Evolutionary conservation across 2,329 filamentous ascomycete genomes (phyloP).

Genomic region (Alternaria ethzedia): DNA sequence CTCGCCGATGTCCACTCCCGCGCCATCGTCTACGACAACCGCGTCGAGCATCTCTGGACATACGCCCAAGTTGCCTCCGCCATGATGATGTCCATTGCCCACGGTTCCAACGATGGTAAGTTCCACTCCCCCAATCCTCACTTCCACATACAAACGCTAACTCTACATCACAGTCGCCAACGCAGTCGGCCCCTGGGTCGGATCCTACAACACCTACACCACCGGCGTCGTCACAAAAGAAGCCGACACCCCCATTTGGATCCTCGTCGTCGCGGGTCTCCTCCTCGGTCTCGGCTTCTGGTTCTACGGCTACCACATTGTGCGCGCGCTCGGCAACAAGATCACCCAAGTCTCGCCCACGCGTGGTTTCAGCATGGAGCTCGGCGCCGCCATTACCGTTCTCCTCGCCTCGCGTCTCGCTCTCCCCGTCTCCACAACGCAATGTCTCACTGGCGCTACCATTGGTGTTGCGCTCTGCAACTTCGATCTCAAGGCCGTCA

Average conservation of each 20-base stretch:
- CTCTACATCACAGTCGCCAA: slow-evolving; percentile 56
- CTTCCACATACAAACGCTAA: not conserved
- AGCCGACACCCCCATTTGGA: slow-evolving; percentile 64
- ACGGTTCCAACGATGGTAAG: slow-evolving; percentile 67
- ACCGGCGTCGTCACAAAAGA: slow-evolving; percentile 55
- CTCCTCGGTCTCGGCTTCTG: slow-evolving; percentile 64
- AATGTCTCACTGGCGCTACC: slow-evolving; percentile 54
- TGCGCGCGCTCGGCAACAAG: slow-evolving; percentile 66
- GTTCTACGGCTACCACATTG: slow-evolving; percentile 69
- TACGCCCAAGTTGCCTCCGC: slow-evolving; percentile 58
- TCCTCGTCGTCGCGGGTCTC: slow-evolving; percentile 62
- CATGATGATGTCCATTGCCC: slow-evolving; percentile 75
- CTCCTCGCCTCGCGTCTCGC: slow-evolving; percentile 67
- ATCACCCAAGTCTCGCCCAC: slow-evolving; percentile 66
- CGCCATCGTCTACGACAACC: slow-evolving; percentile 54
- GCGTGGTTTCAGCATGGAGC: slow-evolving; percentile 53
- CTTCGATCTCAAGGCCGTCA: slow-evolving; percentile 49
- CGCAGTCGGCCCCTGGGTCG: slow-evolving; percentile 62
- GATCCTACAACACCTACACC: slow-evolving; percentile 67
- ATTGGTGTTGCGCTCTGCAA: slow-evolving; percentile 40
- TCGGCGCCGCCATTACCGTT: slow-evolving; percentile 64
- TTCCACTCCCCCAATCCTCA: fast-evolving
- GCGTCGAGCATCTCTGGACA: slow-evolving; percentile 57
- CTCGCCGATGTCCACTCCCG: slow-evolving; percentile 50
- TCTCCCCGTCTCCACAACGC: slow-evolving; percentile 69